Conservation (phyloP, 495 filamentous ascomycete genomes). For the Podospora pseudocomata region DNA sequence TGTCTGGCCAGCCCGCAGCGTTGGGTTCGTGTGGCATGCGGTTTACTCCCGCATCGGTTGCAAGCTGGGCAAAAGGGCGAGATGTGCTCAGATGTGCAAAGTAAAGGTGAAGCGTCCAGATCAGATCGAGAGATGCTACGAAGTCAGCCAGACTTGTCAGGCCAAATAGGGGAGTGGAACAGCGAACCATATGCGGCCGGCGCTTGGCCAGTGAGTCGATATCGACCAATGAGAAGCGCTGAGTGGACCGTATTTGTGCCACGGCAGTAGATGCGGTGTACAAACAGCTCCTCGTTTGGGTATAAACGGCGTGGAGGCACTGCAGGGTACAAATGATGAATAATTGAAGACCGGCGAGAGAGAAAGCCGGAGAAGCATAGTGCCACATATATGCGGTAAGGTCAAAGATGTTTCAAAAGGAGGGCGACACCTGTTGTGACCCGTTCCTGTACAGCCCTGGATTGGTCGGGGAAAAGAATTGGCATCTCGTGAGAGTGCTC, state of each 20-base stretch:
- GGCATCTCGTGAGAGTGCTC: neutral
- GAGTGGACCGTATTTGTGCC: neutral
- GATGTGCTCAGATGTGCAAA: neutral
- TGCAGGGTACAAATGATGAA: constrained; percentile 5
- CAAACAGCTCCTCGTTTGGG: neutral
- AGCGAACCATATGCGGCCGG: neutral
- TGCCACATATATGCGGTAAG: constrained; percentile 9
- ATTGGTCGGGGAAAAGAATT: neutral
- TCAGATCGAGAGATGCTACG: neutral
- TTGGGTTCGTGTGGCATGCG: constrained; percentile 27
- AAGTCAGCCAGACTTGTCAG: neutral
- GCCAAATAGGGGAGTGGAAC: neutral
- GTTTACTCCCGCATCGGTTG: constrained; percentile 10
- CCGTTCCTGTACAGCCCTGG: neutral
- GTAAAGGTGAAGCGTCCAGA: neutral
- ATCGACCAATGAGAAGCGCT: neutral
- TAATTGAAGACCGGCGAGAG: neutral
- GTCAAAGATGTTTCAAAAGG: constrained; percentile 14
- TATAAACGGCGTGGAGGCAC: constrained; percentile 1
- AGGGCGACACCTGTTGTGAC: constrained; percentile 12
- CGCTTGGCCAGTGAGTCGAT: neutral
- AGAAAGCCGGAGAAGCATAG: neutral
- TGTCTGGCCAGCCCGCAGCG: constrained; percentile 16
- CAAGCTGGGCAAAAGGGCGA: constrained; percentile 5
- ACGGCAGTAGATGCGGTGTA: neutral